These are phyloP conservation scores for Saccharum spontaneum DNA, from an alignment of 176 grass and related monocot species.

Conservation along the genomic window DNA sequence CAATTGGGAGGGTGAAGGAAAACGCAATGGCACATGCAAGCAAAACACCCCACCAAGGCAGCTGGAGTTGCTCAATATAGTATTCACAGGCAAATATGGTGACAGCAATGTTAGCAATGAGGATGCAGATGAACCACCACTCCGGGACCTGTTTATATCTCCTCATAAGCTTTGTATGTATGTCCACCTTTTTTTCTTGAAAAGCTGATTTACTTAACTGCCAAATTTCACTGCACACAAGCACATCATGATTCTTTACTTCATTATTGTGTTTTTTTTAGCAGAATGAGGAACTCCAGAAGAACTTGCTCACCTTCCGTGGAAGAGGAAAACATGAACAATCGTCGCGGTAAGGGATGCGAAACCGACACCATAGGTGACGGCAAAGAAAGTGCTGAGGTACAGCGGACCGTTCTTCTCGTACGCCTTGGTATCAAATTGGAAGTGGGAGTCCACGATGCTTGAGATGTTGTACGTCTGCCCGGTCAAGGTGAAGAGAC, in stretches of 20 bases:
- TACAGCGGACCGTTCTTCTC: constrained; percentile 74
- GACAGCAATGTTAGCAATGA: constrained; percentile 53
- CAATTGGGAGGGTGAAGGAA: constrained; percentile 87
- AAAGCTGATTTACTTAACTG: constrained; percentile 90
- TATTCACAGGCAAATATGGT: constrained; percentile 92
- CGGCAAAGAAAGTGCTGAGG: constrained; percentile 77
- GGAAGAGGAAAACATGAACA: constrained; percentile 83
- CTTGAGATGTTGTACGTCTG: constrained; percentile 77
- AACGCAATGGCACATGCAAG: constrained; percentile 78
- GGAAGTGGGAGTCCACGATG: constrained; percentile 76
- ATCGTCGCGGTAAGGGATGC: constrained; percentile 82
- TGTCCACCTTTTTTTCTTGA: constrained; percentile 64
- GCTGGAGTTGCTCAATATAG: constrained; percentile 89
- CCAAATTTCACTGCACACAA: constrained; percentile 67
- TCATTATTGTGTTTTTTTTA: neutral
- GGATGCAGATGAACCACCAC: constrained; percentile 90
- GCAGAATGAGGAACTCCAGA: neutral
- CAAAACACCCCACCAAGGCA: constrained; percentile 97
- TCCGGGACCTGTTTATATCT: constrained; percentile 80
- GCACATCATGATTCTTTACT: neutral
- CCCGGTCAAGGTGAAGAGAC: constrained; percentile 55
- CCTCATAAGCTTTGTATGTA: constrained; percentile 88
- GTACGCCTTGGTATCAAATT: constrained; percentile 61
- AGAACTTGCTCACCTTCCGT: constrained; percentile 65
- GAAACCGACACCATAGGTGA: constrained; percentile 82